Percentiles rank a stretch among this genome's conserved stretches.
These are phyloP conservation scores for Orobanche coerulescens DNA, from an alignment of 257 asterid genomes.

Conservation along the genomic window DNA sequence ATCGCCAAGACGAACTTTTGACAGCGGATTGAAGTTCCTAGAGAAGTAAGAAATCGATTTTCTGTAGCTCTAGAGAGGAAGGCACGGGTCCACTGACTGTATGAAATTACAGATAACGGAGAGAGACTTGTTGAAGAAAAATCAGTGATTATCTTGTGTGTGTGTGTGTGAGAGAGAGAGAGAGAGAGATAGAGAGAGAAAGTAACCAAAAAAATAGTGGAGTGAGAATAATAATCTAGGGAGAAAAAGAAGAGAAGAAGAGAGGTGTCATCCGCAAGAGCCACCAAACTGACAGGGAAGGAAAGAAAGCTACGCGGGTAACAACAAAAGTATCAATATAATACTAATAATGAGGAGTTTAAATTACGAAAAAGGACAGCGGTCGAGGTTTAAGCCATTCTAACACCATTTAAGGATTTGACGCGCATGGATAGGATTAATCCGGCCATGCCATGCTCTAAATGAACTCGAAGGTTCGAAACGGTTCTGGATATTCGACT, in stretches of 20 bases:
- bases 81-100: slow-evolving; percentile 1
- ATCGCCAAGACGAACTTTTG: not conserved
- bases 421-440: no score
- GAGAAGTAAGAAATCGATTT: not conserved
- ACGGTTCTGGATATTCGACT: no score
- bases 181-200: no score
- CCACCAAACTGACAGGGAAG: slow-evolving; percentile 21
- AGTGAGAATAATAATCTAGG: slow-evolving; percentile 14
- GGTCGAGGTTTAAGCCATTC: no score
- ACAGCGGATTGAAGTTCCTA: slow-evolving; percentile 21
- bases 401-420: no score
- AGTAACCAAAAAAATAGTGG: slow-evolving; percentile 19
- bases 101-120: not conserved
- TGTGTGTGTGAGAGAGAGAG: not conserved
- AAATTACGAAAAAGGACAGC: no score
- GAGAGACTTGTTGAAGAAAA: slow-evolving; percentile 17
- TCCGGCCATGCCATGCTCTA: no score
- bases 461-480: no score
- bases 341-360: not conserved
- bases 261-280: not conserved
- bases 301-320: slow-evolving; percentile 24
- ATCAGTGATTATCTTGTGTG: slow-evolving; percentile 10
- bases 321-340: not conserved
- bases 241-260: slow-evolving; percentile 17
- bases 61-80: slow-evolving; percentile 13